Conservation (phyloP, 441 rosid genomes). For the Euphorbia corollata region DNA sequence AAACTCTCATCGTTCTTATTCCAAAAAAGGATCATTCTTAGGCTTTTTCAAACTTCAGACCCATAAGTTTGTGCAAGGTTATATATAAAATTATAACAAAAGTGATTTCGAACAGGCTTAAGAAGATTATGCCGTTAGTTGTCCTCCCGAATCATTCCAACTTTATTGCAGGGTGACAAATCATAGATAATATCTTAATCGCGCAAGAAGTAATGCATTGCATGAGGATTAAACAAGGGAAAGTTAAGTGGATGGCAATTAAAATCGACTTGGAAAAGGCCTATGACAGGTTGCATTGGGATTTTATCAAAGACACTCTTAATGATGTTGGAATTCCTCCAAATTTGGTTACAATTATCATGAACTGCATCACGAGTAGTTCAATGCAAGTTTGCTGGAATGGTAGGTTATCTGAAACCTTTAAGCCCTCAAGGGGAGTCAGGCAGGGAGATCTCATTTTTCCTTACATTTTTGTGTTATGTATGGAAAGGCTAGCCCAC, state of each 20-base stretch:
- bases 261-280: background rate
- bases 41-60: background rate
- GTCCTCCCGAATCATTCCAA: background rate
- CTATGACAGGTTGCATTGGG: background rate
- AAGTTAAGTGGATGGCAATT: background rate
- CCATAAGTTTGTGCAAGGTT: background rate
- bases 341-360: no score
- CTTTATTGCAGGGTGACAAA: background rate
- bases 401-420: background rate
- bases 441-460: background rate
- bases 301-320: background rate
- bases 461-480: background rate
- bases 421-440: background rate
- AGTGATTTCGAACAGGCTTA: background rate
- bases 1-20: background rate
- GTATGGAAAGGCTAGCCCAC: background rate
- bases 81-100: background rate
- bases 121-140: background rate
- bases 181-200: background rate
- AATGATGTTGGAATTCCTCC: background rate
- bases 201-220: background rate
- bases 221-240: background rate
- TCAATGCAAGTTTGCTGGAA: background rate
- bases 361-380: background rate
- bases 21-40: background rate